Evolutionary conservation across 2,329 filamentous ascomycete species (phyloP), one percentile per base, ranked within the genome.

Genomic region (Penicillium hordei): DNA sequence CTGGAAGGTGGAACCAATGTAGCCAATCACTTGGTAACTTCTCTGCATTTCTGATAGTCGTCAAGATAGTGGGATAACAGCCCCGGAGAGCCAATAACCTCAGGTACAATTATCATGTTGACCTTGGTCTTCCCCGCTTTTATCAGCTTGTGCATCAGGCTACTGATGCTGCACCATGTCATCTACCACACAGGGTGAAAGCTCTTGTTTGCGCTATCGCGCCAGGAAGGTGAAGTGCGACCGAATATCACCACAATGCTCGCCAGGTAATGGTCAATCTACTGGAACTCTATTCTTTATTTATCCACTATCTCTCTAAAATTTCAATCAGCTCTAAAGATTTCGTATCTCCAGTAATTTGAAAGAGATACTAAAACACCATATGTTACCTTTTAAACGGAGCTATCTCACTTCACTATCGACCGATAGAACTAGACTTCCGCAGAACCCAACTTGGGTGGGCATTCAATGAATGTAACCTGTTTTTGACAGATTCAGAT

Each of bases 1-100:
- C 34, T 19, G 48, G 48, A 34, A 49, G 48, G 48, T 49, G 48
- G 48, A 49, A 34, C 48, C 48, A 34, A 33, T 33, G 29, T 42
- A 33, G 27, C 44, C 27, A 19, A 19, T 29, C 44, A n/a, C 27
- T 21, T 10, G 15, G 25, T 43, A 17, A 13, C 2, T 21, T 33
- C 44, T 46, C 44, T 27, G 27, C 44, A 46, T 46, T 46, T 46
- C 12, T 25, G 40, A 43, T 43, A 43, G 19, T 43, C 19, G 19
- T 31, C 4, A 34, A 43, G 40, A 43, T 43, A 43, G 21, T 23
- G 21, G 33, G 39, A 40, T 8, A 40, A 40, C 21, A 23, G 21
- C 21, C 21, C 21, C 3, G 21, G 5, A 9, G 19, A 10, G 5
- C 39, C 39, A 40, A 40, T 40, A 10, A 23, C 21, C 19, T 40